Base-by-base conservation (phyloP, 805 yeast genomes). In the Cyberlindnera euphorbiae region DNA sequence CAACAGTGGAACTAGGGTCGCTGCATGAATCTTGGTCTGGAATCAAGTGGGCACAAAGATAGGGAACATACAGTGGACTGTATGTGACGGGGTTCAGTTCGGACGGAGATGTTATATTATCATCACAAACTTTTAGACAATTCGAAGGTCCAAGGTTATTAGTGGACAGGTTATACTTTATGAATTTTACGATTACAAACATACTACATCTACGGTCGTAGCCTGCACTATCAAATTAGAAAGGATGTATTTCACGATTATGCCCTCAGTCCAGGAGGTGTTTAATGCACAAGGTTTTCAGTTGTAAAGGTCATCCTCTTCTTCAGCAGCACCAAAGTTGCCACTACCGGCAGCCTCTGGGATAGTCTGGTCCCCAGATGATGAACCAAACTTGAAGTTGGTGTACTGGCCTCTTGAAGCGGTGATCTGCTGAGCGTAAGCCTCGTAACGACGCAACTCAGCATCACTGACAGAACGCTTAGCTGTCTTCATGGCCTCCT, bases 401-500 rank as follows among this genome's bases (percentile, higher is more conserved):
- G 90, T 75, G 59, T 85, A 82, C 62, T 85, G 95, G 33, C 98
- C 97, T 68, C 98, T 86, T 1, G 96, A 84, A 39, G 95, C 86
- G 63, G 82, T 94, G 63, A 93, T 73, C 67, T 90, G 96, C 66
- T 90, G 96, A 34, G 96, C 95, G 57, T 90, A 93, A 7, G 97
- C 94, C 69, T 93, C 98, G 63, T 93, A 93, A 67, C 98, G 89
- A 67, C 99, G 93, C 58, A 93, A 75, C 66, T 93, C 98, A 26
- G 96, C 85, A 58, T 94, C 97, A 27, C 94, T 81, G 32, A 93
- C 99, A 38, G 97, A 89, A 55, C 97, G 84, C 66, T 88, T 83
- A 36, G 98, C 99, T 2, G 97, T 88, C 79, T 90, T 89, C 99
- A 93, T 93, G 31, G 99, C 99, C 71, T 93, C 97, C 66, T 93